Conservation (phyloP, 345 rosid species). For the Turritis glabra region DNA sequence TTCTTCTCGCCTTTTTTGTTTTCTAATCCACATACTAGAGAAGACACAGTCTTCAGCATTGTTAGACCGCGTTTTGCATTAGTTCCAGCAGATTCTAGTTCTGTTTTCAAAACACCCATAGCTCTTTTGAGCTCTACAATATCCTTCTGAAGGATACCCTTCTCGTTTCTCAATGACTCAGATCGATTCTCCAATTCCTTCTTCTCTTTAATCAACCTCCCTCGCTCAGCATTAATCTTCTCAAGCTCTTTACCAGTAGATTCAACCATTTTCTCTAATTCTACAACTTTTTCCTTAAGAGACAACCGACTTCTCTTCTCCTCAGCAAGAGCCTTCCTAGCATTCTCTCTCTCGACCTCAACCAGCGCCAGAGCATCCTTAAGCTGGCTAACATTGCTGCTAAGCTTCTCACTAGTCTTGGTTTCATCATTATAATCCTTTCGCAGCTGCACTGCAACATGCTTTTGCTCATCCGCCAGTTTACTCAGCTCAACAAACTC, state of each 20-base stretch:
- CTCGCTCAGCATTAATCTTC: conserved; percentile 44
- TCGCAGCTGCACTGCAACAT: conserved; percentile 42
- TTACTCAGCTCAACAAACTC: conserved; percentile 48
- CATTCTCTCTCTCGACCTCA: conserved; percentile 49
- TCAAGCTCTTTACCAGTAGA: conserved; percentile 42
- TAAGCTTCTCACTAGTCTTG: conserved; percentile 47
- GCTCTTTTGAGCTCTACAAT: conserved; percentile 47
- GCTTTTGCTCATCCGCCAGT: conserved; percentile 46
- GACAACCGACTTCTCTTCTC: conserved; percentile 46
- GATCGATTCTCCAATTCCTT: conserved; percentile 43
- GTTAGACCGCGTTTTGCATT: conserved; percentile 45
- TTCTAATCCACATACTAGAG: conserved; percentile 43
- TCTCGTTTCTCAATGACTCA: conserved; percentile 47
- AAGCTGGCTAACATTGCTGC: conserved; percentile 33
- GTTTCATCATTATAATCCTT: conserved; percentile 39
- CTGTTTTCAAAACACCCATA: conserved; percentile 44
- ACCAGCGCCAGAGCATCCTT: conserved; percentile 43
- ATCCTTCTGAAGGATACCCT: conserved; percentile 44
- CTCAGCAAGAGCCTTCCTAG: conserved; percentile 44
- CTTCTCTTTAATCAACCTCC: conserved; percentile 45
- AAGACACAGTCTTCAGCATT: conserved; percentile 56
- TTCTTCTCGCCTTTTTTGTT: conserved; percentile 30
- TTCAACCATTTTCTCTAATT: conserved; percentile 47
- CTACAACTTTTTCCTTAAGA: conserved; percentile 44
- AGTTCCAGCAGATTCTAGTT: conserved; percentile 45